Evolutionary conservation across 2,329 filamentous ascomycete species (phyloP).

Genomic region (Phialocephala subalpina): DNA sequence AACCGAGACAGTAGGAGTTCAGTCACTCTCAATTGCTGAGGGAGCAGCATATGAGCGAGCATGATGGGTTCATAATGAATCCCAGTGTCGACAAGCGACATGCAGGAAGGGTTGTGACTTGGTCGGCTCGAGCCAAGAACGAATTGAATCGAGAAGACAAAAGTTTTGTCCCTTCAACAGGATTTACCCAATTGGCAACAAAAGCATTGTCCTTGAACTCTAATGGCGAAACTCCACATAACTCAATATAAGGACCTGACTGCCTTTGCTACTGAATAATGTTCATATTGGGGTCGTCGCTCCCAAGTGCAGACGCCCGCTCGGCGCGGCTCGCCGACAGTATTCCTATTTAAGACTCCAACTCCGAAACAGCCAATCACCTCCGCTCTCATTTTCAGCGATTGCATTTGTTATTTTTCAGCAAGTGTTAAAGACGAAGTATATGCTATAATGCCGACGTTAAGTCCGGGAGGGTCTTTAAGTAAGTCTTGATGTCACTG

Average conservation of each 20-base stretch:
- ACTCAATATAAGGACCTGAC: neutral
- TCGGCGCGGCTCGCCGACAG: neutral
- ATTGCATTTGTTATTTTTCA: neutral
- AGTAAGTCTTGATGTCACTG: neutral
- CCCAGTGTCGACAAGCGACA: too few relatives aligned
- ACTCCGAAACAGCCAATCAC: neutral
- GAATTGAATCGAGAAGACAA: too few relatives aligned
- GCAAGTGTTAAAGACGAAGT: neutral
- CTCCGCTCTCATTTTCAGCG: neutral
- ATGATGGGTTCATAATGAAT: neutral
- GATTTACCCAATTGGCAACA: too few relatives aligned
- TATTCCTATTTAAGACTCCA: neutral
- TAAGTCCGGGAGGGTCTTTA: neutral
- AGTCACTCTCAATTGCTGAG: neutral
- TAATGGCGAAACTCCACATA: too few relatives aligned
- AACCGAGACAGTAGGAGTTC: neutral
- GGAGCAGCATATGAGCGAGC: neutral
- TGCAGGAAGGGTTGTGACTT: too few relatives aligned
- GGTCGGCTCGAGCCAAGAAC: too few relatives aligned
- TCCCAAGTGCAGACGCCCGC: neutral
- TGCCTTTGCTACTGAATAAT: neutral
- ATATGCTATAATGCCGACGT: neutral
- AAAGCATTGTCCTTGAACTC: too few relatives aligned
- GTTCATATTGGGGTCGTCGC: neutral
- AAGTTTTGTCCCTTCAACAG: too few relatives aligned